Conservation (phyloP, 2,329 filamentous ascomycete species). For the Alternaria brassicicola region DNA sequence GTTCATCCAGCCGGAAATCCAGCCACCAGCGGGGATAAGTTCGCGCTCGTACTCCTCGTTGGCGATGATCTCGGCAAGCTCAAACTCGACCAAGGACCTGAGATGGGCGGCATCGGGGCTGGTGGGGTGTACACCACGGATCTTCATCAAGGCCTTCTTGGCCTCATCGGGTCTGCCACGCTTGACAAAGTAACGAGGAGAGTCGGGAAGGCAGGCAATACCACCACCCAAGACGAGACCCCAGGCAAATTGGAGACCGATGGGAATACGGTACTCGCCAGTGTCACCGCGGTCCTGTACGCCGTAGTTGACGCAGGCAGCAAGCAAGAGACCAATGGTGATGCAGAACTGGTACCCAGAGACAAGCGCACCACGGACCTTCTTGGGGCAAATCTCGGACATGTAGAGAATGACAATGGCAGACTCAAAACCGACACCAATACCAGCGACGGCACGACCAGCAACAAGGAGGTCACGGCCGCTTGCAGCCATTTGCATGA, state of each 20-base stretch:
- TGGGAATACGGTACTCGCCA: conserved; percentile 75
- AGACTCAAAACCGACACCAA: conserved; percentile 38
- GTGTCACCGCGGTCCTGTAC: conserved; percentile 67
- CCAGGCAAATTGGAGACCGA: conserved; percentile 80
- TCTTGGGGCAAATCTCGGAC: conserved; percentile 76
- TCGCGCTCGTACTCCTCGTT: conserved; percentile 81
- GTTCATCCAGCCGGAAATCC: conserved; percentile 64
- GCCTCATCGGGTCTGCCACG: conserved; percentile 76
- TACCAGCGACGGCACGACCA: background rate
- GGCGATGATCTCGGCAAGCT: conserved; percentile 84
- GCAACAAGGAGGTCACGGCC: conserved; percentile 1
- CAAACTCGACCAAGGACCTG: conserved; percentile 62
- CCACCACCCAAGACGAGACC: conserved; percentile 75
- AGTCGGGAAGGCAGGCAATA: conserved; percentile 80
- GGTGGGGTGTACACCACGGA: background rate
- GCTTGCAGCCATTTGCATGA: conserved; percentile 25
- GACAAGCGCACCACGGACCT: conserved; percentile 80
- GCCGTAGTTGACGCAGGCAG: conserved; percentile 75
- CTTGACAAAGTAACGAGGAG: conserved; percentile 84
- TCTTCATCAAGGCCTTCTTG: conserved; percentile 1
- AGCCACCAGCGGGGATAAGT: conserved; percentile 53
- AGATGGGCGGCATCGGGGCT: background rate
- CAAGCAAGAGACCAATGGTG: conserved; percentile 77
- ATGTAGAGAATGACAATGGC: conserved; percentile 68
- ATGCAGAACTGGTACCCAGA: conserved; percentile 81